Base-by-base conservation (phyloP, 305 asterid species). In the Fraxinus dipetala region DNA sequence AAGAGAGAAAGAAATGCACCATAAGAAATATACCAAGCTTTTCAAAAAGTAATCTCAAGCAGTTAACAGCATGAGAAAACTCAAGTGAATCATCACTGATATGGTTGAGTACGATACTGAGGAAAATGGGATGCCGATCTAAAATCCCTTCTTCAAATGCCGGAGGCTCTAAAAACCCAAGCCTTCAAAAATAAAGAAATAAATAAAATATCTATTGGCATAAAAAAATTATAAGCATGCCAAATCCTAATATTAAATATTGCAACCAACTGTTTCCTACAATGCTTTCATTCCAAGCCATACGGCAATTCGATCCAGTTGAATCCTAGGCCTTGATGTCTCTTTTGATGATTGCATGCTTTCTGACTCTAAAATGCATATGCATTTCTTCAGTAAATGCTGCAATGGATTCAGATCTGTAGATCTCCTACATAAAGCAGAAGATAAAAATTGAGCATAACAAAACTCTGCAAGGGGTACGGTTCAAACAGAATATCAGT, bases 231-330 rank as follows among this genome's bases (percentile, higher is more conserved):
- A 84, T 59, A 73, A 73, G 67, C 36, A 80, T 31, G 75, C 75
- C 75, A 56, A 61, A 85, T 48, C 78, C 87, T 80, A 82, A 85
- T 81, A 81, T 84, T 77, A 72, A 78, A 81, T 79, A 87, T 81
- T 81, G 78, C 87, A 87, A 90, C 81, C 85, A 86, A 88, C 90
- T 83, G 88, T 88, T 88, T 88, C 99, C 90, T 94, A 96, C 99
- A 96, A 84, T 89, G 97, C 91, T 89, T 96, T 96, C 91, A 96
- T 93, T 90, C 99, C 98, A 88, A 96, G 95, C 99, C 99, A 96
- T 85, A 96, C 97, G 82, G 99, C 87, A 81, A 89, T 80, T 77
- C 92, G 93, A 82, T 96, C 98, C 90, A 94, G 88, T 86, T 93
- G 95, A 83, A 92, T 86, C 93, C 99, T 94, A 63, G 97, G 93